These are phyloP conservation scores for Solanum chmielewskii DNA, from an alignment of 257 asterid species.

Conservation along the genomic window DNA sequence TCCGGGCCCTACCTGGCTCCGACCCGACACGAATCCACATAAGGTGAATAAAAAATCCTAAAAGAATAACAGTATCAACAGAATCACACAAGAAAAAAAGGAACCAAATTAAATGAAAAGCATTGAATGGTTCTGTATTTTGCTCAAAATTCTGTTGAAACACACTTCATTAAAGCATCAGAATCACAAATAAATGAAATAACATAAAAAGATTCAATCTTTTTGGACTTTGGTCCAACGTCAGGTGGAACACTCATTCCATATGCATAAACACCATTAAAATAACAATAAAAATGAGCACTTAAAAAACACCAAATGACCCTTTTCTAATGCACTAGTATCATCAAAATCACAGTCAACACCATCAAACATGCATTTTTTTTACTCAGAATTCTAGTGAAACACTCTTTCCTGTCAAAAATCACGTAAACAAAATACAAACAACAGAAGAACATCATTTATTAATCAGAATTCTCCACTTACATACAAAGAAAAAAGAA, in stretches of 20 bases:
- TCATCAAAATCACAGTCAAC: background rate
- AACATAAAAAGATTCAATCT: background rate
- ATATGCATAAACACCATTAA: slow-evolving; percentile 11
- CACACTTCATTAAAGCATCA: background rate
- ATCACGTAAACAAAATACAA: background rate
- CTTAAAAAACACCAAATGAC: background rate
- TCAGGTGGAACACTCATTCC: slow-evolving; percentile 29
- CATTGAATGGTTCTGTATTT: background rate
- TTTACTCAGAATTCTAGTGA: background rate
- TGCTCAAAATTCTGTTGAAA: background rate
- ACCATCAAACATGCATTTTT: background rate
- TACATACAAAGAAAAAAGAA: background rate
- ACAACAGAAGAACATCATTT: background rate
- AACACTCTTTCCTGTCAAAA: background rate
- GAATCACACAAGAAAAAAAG: background rate
- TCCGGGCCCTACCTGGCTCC: background rate
- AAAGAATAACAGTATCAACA: background rate
- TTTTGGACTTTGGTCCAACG: background rate
- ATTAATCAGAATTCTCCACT: background rate
- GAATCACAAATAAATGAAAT: background rate
- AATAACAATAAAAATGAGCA: background rate
- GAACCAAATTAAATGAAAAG: background rate
- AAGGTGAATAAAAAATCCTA: background rate
- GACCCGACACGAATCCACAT: background rate
- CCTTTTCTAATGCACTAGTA: background rate